Conservation (phyloP, 495 filamentous ascomycete genomes). For the Cercophora scortea region DNA sequence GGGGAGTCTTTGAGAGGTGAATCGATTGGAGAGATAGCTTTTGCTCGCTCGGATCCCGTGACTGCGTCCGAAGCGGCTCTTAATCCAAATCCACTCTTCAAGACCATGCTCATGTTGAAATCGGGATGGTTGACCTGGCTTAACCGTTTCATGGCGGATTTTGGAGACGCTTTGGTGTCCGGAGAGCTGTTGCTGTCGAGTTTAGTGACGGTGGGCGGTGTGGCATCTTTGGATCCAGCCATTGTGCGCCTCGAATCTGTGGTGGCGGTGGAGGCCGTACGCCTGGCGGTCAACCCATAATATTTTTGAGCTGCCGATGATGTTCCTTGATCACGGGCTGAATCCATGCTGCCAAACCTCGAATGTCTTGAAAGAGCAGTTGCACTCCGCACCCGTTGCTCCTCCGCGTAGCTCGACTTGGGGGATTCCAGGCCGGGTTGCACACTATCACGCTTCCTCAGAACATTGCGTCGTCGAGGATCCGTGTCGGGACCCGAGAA, state of each 20-base stretch:
- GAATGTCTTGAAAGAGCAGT: constrained; percentile 64
- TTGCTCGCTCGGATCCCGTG: constrained; percentile 51
- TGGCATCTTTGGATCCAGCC: constrained; percentile 39
- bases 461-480: constrained; percentile 61
- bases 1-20: constrained; percentile 59
- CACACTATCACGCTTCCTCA: constrained; percentile 67
- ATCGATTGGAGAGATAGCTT: constrained; percentile 43
- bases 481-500: constrained; percentile 87
- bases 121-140: constrained; percentile 43
- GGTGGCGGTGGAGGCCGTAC: constrained; percentile 43
- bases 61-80: constrained; percentile 77
- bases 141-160: constrained; percentile 42
- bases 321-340: constrained; percentile 33
- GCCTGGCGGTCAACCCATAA: constrained; percentile 44
- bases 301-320: constrained; percentile 52
- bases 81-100: constrained; percentile 42
- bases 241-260: constrained; percentile 39
- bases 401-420: constrained; percentile 67
- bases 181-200: constrained; percentile 51
- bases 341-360: constrained; percentile 66
- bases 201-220: constrained; percentile 56
- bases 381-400: constrained; percentile 52
- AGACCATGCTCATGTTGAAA: constrained; percentile 39
- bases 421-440: constrained; percentile 44
- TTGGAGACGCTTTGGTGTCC: constrained; percentile 40